These are phyloP conservation scores for Cryptococcus jaspeensis DNA, from an alignment of 1,284 basidiomycete genomes.

Conservation along the genomic window DNA sequence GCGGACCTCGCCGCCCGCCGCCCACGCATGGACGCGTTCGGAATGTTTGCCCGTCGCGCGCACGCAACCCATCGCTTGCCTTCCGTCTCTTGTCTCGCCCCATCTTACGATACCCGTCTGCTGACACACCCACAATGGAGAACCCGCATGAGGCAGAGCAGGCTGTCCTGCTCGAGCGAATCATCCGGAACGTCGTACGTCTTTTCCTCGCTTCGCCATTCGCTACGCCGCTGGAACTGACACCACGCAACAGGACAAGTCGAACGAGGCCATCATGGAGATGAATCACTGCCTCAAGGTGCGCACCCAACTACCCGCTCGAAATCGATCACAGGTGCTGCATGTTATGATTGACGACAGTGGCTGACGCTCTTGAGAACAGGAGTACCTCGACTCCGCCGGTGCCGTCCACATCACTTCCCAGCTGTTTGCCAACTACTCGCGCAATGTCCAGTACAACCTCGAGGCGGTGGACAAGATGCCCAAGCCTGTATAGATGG, in stretches of 20 bases:
- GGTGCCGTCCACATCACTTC: constrained; percentile 65
- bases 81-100: too few relatives aligned
- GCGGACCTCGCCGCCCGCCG: too few relatives aligned
- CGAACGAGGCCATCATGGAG: constrained; percentile 50
- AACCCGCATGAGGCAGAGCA: constrained; percentile 89
- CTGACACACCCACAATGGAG: constrained; percentile 63
- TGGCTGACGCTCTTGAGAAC: not conserved
- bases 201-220: constrained; percentile 1
- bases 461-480: constrained; percentile 59
- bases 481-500: constrained; percentile 35
- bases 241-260: constrained; percentile 43
- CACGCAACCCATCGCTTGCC: too few relatives aligned
- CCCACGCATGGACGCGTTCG: too few relatives aligned
- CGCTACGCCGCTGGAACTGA: not conserved
- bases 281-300: constrained; percentile 50
- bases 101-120: too few relatives aligned
- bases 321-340: not conserved
- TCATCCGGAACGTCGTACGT: constrained; percentile 78
- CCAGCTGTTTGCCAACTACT: constrained; percentile 73
- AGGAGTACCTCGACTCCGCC: constrained; percentile 44
- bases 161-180: constrained; percentile 80
- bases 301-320: constrained; percentile 3
- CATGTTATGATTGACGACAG: not conserved
- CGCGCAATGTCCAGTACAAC: constrained; percentile 82
- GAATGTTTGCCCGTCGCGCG: too few relatives aligned